These are phyloP conservation scores for Agrocybe pediades DNA, from an alignment of 768 basidiomycete species.

Conservation along the genomic window DNA sequence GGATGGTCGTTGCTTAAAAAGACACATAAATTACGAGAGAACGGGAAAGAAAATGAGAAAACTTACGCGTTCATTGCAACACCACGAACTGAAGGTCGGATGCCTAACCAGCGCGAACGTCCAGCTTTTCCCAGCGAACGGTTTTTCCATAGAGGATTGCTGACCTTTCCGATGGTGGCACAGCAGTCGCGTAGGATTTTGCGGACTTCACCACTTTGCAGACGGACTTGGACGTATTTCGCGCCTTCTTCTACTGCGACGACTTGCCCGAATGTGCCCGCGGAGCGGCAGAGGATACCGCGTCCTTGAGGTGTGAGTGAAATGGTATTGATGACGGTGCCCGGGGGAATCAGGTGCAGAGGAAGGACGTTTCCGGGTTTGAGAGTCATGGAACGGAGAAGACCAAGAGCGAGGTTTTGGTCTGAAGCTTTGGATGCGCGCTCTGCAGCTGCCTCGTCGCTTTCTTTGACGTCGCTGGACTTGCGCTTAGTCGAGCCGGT, in stretches of 20 bases:
- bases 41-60: constrained; percentile 6
- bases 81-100: constrained; percentile 86
- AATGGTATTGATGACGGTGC: constrained; percentile 86
- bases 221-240: constrained; percentile 77
- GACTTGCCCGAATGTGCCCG: constrained; percentile 84
- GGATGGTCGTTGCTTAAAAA: constrained; percentile 78
- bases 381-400: constrained; percentile 81
- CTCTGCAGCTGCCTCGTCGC: constrained; percentile 18
- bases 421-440: constrained; percentile 36
- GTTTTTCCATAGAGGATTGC: constrained; percentile 89
- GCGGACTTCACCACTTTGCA: constrained; percentile 93
- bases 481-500: not conserved
- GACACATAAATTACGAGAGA: not conserved
- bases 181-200: constrained; percentile 78
- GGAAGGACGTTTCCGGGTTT: constrained; percentile 94
- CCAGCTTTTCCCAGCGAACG: constrained; percentile 91
- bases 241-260: constrained; percentile 74
- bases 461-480: constrained; percentile 10
- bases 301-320: constrained; percentile 75
- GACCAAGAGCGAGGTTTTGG: constrained; percentile 75
- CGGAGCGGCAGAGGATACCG: constrained; percentile 84
- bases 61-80: constrained; percentile 95
- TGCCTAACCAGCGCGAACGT: constrained; percentile 82
- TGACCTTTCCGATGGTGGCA: constrained; percentile 90
- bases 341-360: constrained; percentile 88